Base-by-base conservation (phyloP, 108 stramenopile genomes). In the Fragilaria radians region DNA sequence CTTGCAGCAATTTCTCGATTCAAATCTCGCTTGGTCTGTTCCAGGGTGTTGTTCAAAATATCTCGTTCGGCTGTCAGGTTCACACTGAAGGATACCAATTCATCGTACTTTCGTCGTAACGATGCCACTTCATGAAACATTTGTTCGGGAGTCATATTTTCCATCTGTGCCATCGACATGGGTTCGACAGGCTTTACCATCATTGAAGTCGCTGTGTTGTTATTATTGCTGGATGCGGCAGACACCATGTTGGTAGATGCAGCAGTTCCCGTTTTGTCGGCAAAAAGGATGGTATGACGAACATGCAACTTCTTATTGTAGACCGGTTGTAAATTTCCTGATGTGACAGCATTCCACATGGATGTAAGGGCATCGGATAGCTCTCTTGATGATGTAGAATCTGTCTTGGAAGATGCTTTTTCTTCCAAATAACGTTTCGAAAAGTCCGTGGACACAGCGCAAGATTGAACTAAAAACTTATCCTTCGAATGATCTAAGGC, bases 51-150 rank as follows among this genome's bases (percentile, higher is more conserved):
- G 71, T 88, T 91, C 63, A 94, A 82, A 72, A 91, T 86, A 65
- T 96, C 95, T 25, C 95, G 76, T 58, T 96, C 93, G 11, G 93
- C 92, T 14, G 95, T 96, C 67, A 96, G 67, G 48, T 92, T 93
- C 25, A 96, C 93, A 33, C 81, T 86, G 66, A 94, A 96, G 29
- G 78, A 68, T 14, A 96, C 91, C 32, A 96, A 76, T 58, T 96
- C 95, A 63, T 96, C 91, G 57, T 96, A 96, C 68, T 96, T 94
- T 48, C 88, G 81, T 27, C 92, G 84, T 52, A 96, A 68, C 31
- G 71, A 74, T 21, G 76, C 51, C 32, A 90, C 70, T 61, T 92
- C 90, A 1, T 74, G 66, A 14, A 73, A 70, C 63, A 88, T 32
- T 74, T 91, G 89, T 45, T 91, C 83, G 4, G 79, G 77, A 26